Base-by-base conservation (phyloP, 805 yeast genomes). In the Wickerhamiella lipophila region DNA sequence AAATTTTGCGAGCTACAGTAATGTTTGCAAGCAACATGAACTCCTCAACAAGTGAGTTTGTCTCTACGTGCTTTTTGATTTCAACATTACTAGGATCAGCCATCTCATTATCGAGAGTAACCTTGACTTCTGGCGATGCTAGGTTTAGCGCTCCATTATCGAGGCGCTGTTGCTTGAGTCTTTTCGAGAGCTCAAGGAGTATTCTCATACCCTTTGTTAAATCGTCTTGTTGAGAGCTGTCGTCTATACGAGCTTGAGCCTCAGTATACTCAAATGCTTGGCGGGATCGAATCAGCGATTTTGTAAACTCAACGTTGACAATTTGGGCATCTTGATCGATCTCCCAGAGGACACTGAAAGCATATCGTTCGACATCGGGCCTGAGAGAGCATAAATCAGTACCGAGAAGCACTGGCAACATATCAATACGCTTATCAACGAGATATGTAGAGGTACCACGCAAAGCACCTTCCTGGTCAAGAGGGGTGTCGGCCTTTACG, bases 111-210 rank as follows among this genome's bases (percentile, higher is more conserved):
- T 92, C 99, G 81, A 88, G 82, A 58, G 87, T 92, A 32, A 92
- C 95, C 65, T 89, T 89, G 44, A 92, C 98, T 64, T 92, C 99
- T 0, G 99, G 99, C 2, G 96, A 86, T 0, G 98, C 96, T 57
- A 92, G 71, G 64, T 92, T 92, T 63, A 92, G 74, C 0, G 99
- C 99, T 68, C 99, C 99, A 1, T 94, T 92, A 55, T 82, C 89
- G 59, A 88, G 67, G 64, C 99, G 76, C 62, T 79, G 77, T 65
- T 84, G 86, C 64, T 84, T 87, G 59, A 92, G 70, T 56, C 79
- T 79, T 60, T 85, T 84, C 2, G 97, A 88, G n/a, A 92, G 66
- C 42, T 70, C 65, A 48, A 92, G 68, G 55, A 92, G 70, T 18
- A 81, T 78, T 58, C 98, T 74, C 88, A 92, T 86, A 25, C 95